Evolutionary conservation across 2,329 filamentous ascomycete genomes (phyloP).

Genomic region (Zymoseptoria crescenta): DNA sequence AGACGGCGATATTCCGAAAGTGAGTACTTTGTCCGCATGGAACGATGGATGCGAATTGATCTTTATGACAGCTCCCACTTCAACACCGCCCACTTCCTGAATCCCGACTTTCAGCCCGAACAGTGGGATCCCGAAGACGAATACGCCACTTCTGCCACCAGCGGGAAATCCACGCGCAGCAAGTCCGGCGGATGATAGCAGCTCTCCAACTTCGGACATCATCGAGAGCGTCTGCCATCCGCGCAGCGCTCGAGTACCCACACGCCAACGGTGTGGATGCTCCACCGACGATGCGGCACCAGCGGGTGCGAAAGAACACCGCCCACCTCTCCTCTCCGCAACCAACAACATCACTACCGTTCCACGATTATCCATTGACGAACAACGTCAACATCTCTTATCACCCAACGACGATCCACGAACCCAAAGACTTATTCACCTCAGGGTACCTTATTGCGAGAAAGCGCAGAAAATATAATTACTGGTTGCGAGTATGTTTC

Average conservation of each 20-base stretch:
- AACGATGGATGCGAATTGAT: constrained; percentile 10
- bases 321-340: neutral
- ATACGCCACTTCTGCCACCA: constrained; percentile 31
- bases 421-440: constrained; percentile 30
- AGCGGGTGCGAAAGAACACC: neutral
- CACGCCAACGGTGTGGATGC: constrained; percentile 1
- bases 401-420: constrained; percentile 24
- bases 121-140: constrained; percentile 45
- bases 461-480: neutral
- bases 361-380: neutral
- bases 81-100: constrained; percentile 46
- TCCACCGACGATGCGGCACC: constrained; percentile 2
- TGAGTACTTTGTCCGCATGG: constrained; percentile 10
- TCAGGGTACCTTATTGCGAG: constrained; percentile 29
- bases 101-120: constrained; percentile 46
- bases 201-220: constrained; percentile 13
- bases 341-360: neutral
- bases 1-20: constrained; percentile 44
- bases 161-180: constrained; percentile 24
- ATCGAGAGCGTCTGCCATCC: constrained; percentile 15
- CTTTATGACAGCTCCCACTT: constrained; percentile 37
- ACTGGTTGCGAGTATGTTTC: neutral
- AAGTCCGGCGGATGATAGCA: constrained; percentile 28
- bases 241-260: constrained; percentile 18
- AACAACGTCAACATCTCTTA: neutral